These are phyloP conservation scores for Chlamydomonas incerta DNA, from an alignment of 139 green algal species.

Conservation along the genomic window DNA sequence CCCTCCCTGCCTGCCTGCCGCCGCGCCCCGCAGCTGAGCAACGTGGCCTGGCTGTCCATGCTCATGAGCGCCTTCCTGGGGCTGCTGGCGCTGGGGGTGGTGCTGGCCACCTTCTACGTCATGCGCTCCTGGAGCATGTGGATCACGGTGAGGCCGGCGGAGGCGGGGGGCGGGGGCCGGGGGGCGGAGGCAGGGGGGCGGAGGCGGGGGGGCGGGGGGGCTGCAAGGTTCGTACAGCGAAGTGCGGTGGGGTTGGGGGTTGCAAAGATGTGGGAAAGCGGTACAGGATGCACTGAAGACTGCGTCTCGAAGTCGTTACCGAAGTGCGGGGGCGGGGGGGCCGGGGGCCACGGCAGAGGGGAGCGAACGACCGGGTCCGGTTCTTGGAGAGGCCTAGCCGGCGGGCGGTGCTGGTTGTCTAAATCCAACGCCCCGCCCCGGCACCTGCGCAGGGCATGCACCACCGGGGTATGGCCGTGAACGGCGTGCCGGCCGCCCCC, in stretches of 20 bases:
- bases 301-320: no score
- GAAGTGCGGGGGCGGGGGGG: no score
- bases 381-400: no score
- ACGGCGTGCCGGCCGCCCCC: neutral
- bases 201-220: neutral
- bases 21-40: constrained; percentile 46
- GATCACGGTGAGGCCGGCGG: constrained; percentile 26
- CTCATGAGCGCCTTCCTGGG: constrained; percentile 76
- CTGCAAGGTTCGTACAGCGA: no score
- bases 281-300: no score
- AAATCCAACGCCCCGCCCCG: no score
- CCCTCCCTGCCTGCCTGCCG: no score
- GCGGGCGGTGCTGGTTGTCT: no score
- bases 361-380: no score
- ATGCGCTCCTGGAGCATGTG: constrained; percentile 63
- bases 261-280: no score
- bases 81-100: constrained; percentile 73
- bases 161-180: neutral
- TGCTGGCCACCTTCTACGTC: constrained; percentile 77
- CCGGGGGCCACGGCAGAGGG: no score
- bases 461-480: neutral
- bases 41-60: constrained; percentile 74
- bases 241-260: no score
- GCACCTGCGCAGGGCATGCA: constrained; percentile 33
- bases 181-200: neutral